Conservation (phyloP, 176 grass and related monocot species). For the Pharus latifolius region DNA sequence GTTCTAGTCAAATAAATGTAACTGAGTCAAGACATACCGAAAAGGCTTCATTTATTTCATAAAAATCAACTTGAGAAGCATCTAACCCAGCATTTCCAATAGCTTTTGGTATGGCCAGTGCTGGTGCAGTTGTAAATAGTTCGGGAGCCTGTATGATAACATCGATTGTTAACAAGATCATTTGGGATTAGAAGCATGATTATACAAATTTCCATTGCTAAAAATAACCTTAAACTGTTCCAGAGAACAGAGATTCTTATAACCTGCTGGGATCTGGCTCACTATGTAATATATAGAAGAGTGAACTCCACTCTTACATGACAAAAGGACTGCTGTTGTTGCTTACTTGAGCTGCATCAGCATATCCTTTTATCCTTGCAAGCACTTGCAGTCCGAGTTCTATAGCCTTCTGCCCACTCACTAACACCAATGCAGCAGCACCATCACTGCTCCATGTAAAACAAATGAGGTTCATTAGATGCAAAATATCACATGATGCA, state of each 20-base stretch:
- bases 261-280: background rate
- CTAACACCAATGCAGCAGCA: slow-evolving; percentile 61
- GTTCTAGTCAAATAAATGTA: background rate
- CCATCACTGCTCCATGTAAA: slow-evolving; percentile 47
- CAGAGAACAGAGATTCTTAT: background rate
- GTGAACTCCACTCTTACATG: background rate
- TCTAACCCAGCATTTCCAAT: slow-evolving; percentile 55
- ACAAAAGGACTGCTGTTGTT: background rate
- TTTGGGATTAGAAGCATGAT: background rate
- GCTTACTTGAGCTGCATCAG: slow-evolving; percentile 85
- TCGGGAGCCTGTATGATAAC: slow-evolving; percentile 63
- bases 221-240: background rate
- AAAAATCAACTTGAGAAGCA: slow-evolving; percentile 82
- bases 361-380: slow-evolving; percentile 75
- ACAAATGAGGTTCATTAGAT: background rate
- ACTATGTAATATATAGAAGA: background rate
- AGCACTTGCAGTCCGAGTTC: slow-evolving; percentile 74
- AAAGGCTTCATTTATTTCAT: slow-evolving; percentile 99
- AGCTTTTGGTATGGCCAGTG: slow-evolving; percentile 89
- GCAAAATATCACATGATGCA: background rate
- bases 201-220: background rate
- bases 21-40: slow-evolving; percentile 26
- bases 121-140: slow-evolving; percentile 83
- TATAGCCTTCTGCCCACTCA: slow-evolving; percentile 75
- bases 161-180: background rate